Evolutionary conservation across 345 rosid genomes (phyloP).

Genomic region (Eucalyptus viminalis): DNA sequence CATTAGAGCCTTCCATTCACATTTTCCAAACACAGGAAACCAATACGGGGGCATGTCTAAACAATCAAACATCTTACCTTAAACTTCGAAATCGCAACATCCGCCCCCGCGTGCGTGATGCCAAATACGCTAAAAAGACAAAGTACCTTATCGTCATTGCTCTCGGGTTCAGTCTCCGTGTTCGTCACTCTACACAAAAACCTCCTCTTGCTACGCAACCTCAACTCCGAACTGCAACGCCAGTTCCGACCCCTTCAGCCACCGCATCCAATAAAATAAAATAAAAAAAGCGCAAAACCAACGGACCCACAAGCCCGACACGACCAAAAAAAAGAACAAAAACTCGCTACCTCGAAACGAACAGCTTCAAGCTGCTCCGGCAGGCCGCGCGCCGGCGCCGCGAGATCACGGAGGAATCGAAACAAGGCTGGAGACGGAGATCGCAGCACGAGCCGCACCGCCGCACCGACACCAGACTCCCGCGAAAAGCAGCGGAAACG

Average conservation of each 20-base stretch:
- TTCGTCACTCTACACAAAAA: conserved; percentile 46
- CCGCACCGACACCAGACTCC: conserved; percentile 27
- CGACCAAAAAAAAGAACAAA: not conserved
- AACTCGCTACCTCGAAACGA: conserved; percentile 26
- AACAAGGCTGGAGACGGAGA: conserved; percentile 41
- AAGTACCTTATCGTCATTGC: conserved; percentile 54
- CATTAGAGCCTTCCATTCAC: not conserved
- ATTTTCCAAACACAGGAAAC: not conserved
- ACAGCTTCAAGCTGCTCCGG: conserved; percentile 8
- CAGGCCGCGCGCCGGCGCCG: conserved; percentile 1
- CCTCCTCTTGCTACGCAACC: conserved; percentile 34
- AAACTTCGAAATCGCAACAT: not conserved
- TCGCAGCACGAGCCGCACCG: conserved; percentile 43
- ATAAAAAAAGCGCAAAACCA: not conserved
- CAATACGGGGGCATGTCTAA: not conserved
- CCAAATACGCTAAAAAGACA: not conserved
- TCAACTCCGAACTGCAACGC: not conserved
- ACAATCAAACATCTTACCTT: not conserved
- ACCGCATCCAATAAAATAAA: not conserved
- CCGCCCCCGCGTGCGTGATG: not conserved
- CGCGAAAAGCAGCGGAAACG: conserved; percentile 37
- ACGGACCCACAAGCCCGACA: not conserved
- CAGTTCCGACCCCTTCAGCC: not conserved
- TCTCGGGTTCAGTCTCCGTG: conserved; percentile 63
- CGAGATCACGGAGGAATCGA: conserved; percentile 22